A percentile compares a stretch with the other conserved stretches of the same genome.
Conservation (phyloP, 768 basidiomycete species). For the Amanita jacksonii region DNA sequence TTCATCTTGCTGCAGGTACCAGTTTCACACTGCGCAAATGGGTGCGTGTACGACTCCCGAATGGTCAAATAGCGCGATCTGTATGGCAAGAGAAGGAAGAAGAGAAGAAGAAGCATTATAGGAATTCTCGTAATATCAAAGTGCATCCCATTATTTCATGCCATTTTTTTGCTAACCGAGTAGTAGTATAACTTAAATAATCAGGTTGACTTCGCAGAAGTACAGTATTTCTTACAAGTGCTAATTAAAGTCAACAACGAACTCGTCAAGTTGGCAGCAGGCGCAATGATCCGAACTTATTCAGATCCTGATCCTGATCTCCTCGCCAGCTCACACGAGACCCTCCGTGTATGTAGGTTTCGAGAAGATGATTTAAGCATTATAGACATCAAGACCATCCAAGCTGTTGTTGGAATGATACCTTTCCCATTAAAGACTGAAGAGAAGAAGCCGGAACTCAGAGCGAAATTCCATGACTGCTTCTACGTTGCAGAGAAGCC, state of each 20-base stretch:
- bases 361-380: background rate
- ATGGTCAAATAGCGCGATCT: slow-evolving; percentile 14
- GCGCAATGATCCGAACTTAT: slow-evolving; percentile 1
- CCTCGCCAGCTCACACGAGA: slow-evolving; percentile 1
- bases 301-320: background rate
- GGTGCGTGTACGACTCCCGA: slow-evolving; percentile 14
- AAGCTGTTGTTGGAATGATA: background rate
- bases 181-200: too few relatives aligned
- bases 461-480: too few relatives aligned
- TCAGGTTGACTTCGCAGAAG: too few relatives aligned
- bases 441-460: too few relatives aligned
- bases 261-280: background rate
- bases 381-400: background rate
- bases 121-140: slow-evolving; percentile 9
- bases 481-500: too few relatives aligned
- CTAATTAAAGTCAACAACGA: background rate
- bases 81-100: slow-evolving; percentile 11
- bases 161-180: too few relatives aligned
- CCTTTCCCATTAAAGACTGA: background rate
- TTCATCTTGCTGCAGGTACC: background rate
- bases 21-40: slow-evolving; percentile 3
- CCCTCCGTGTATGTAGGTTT: slow-evolving; percentile 1
- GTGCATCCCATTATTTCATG: background rate
- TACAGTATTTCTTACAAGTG: background rate
- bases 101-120: background rate